Conservation (phyloP, 495 filamentous ascomycete genomes). For the Tuber calosporum region DNA sequence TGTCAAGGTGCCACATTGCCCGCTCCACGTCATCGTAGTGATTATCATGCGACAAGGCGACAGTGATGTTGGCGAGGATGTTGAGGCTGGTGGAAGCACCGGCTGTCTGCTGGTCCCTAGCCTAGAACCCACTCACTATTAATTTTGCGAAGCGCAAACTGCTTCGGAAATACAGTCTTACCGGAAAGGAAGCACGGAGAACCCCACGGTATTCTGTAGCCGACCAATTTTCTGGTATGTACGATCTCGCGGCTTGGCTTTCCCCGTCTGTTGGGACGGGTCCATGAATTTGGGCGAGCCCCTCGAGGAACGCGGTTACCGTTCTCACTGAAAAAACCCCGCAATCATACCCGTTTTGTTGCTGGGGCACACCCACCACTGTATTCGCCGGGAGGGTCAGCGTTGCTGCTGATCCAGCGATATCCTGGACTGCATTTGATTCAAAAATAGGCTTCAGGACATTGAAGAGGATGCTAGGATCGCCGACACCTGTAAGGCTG, state of each 20-base stretch:
- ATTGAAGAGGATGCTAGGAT: not conserved
- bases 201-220: not conserved
- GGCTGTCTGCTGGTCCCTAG: not conserved
- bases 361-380: not conserved
- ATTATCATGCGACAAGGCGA: not conserved
- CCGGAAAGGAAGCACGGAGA: not conserved
- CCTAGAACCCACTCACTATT: not conserved
- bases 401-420: not conserved
- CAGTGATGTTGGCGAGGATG: not conserved
- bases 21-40: not conserved
- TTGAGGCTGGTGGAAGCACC: not conserved
- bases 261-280: not conserved
- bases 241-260: not conserved
- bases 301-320: slow-evolving; percentile 5
- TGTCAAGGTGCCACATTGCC: slow-evolving; percentile 28
- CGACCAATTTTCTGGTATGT: not conserved
- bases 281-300: not conserved
- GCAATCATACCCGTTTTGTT: slow-evolving; percentile 16
- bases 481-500: not conserved
- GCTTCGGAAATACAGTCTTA: not conserved
- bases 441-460: not conserved
- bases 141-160: not conserved
- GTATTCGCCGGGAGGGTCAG: not conserved
- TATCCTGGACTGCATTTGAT: not conserved
- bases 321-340: slow-evolving; percentile 9